Evolutionary conservation across 164 flowering plant genomes (phyloP), one percentile per base, ranked within the genome.

Genomic region (Stephania yunnanensis): DNA sequence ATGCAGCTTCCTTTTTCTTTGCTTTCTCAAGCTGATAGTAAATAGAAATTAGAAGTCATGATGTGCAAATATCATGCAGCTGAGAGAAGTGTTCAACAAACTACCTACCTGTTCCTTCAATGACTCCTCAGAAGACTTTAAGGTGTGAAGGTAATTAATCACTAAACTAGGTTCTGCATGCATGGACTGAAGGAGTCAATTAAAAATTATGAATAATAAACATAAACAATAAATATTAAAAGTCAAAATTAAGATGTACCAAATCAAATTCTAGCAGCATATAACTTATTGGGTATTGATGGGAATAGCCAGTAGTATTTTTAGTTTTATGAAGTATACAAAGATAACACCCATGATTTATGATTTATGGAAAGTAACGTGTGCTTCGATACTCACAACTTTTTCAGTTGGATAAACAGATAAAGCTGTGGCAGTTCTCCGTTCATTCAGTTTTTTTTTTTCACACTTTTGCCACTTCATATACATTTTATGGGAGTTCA

Each of bases 1-100:
- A 92, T 67, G 98, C 98, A 84, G 96, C 99, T 88, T 96, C 99
- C 79, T 96, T 96, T 79, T 91, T 96, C 89, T 89, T 96, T 76
- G 97, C 97, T 82, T 90, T 96, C 74, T 96, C 99, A 75, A 94
- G 85, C 98, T 96, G 84, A 45, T 20, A 71, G 70, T 1, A 61
- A 79, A 74, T 70, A 48, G 61, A 73, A 9, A 66, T 68, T 61
- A 2, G 20, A 44, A 9, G 10, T n/a, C 22, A 17, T 31, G 74
- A 61, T 46, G 71, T 67, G 61, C 20, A 72, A 68, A 3, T 7
- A 19, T 61, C n/a, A 65, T 68, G 71, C 11, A 8, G 55, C 55
- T 50, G 4, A 50, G 55, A 50, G 15, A 50, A 50, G 11, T 9
- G 15, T 10, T 50, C 15, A 50, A 50, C 55, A 50, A 50, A 15